A percentile compares a stretch with the other conserved stretches of the same genome.
phyloP scores from a whole-genome alignment of 306 rosid genomes.

The Hippophae rhamnoides region DNA sequence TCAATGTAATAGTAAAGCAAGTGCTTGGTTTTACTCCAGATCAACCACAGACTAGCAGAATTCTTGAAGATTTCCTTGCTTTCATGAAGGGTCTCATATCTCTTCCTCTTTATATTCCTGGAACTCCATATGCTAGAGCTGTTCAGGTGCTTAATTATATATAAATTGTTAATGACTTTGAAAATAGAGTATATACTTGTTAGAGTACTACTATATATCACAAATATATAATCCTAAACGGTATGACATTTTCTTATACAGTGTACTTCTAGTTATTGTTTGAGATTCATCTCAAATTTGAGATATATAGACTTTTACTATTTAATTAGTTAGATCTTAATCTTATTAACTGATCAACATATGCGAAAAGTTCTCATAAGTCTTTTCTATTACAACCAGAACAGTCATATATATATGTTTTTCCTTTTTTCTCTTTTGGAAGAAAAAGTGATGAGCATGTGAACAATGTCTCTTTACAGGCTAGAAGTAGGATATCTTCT shows the following conservation, averaged over 20 bases:
- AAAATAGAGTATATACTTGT: no score
- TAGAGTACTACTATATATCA: no score
- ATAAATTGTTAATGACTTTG: no score
- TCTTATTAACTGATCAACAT: no score
- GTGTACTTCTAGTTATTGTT: no score
- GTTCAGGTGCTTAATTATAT: conserved; percentile 16
- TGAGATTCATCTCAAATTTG: no score
- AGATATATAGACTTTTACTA: no score
- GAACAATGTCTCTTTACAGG: conserved; percentile 25
- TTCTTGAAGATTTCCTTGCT: conserved; percentile 28
- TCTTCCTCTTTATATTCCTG: conserved; percentile 28
- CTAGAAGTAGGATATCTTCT: conserved; percentile 28
- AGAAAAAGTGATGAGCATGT: conserved; percentile 11
- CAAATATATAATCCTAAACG: no score
- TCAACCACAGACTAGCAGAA: conserved; percentile 16
- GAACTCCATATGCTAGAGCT: conserved; percentile 30
- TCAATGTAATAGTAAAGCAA: conserved; percentile 31
- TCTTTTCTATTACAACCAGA: no score
- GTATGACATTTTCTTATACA: no score
- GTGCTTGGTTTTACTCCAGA: conserved; percentile 27
- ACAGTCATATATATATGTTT: background rate
- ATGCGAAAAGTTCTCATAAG: no score
- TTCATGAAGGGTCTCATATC: conserved; percentile 32
- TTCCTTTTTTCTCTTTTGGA: background rate
- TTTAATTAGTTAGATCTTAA: no score